Evolutionary conservation across 2,329 filamentous ascomycete genomes (phyloP), one percentile per base, ranked within the genome.

Genomic region (Coniochaeta pulveracea): DNA sequence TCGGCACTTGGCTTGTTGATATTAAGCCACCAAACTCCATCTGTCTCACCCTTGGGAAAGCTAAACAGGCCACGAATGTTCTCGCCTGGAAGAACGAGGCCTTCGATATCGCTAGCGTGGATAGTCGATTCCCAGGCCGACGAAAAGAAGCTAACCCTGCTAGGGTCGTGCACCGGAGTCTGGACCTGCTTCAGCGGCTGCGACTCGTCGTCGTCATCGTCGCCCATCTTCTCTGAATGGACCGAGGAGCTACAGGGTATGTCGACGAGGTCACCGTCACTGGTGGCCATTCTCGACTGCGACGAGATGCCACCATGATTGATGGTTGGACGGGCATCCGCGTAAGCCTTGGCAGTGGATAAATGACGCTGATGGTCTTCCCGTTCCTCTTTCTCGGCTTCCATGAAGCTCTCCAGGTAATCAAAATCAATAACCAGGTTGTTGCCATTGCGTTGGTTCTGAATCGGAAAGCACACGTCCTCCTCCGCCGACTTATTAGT

Each of bases 21-120:
- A 49, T 98, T 93, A 33, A 98, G 69, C 91, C 91, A 98, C 88
- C 89, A 98, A n/a, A 94, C 88, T 47, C 89, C 89, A 46, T 86
- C 69, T 3, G 61, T 56, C 40, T 76, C 72, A 19, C 69, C 67
- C 34, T 67, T 75, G 6, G 75, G 75, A 21, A 78, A 62, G 19
- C 66, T 64, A 52, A 98, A 98, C 9, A 98, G 73, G 36, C 86
- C 85, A 19, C 85, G 80, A 47, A 96, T 82, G 37, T 81, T 82
- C 54, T 95, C 91, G 7, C 86, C 89, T 3, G 88, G 86, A 37
- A 94, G 76, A 4, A 95, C 72, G 7, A 95, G 70, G 46, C 88
- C 89, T 14, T 85, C 85, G 41, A 98, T 72, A 46, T 93, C 85
- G 2, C 83, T 73, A 11, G 89, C 85, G 51, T 95, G 88, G 40